Percentiles rank a stretch among this genome's conserved stretches.
Conservation (phyloP, 257 asterid species). For the Solanum paucissectum region DNA sequence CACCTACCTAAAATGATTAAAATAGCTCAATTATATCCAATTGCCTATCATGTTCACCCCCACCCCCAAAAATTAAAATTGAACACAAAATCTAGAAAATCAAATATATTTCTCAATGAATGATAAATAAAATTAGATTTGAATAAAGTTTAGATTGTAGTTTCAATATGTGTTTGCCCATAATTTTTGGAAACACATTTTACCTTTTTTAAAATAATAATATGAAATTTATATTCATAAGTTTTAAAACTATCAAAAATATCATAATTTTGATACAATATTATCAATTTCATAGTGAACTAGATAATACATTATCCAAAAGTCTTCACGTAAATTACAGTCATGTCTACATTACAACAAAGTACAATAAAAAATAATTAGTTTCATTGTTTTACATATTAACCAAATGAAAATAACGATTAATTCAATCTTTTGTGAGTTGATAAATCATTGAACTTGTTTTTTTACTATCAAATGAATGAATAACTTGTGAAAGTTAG, state of each 20-base stretch:
- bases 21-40: neutral
- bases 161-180: neutral
- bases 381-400: too few species aligned
- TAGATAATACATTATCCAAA: neutral
- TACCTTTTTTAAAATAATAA: too few species aligned
- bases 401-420: neutral
- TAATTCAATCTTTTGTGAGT: too few species aligned
- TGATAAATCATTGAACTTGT: neutral
- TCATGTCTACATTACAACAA: neutral
- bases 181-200: too few species aligned
- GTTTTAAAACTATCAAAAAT: neutral
- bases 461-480: too few species aligned
- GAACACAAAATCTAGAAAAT: neutral
- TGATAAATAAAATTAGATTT: neutral
- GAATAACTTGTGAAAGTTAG: neutral
- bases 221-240: neutral
- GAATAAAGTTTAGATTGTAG: neutral
- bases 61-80: neutral
- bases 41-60: neutral
- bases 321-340: neutral
- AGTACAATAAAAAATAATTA: too few species aligned
- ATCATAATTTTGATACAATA: neutral
- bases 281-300: neutral
- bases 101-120: neutral
- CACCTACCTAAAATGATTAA: neutral